Evolutionary conservation across 1,284 basidiomycete species (phyloP), one percentile per base, ranked within the genome.

Genomic region (Ceraceosorus bombacis): DNA sequence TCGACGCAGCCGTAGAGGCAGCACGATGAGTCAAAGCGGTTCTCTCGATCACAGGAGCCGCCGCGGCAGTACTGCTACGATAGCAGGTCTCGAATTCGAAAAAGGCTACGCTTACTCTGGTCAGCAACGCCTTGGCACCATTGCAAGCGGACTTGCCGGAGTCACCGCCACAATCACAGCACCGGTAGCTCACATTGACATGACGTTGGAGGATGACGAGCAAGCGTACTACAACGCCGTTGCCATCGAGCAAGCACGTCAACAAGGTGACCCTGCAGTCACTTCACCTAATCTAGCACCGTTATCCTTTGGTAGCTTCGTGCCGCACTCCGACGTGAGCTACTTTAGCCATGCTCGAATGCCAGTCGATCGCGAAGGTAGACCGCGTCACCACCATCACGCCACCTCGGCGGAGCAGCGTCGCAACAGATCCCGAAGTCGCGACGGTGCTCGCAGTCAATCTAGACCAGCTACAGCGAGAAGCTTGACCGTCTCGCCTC

Each of bases 201-300:
- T 60, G 40, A 27, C 6, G 39, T 17, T 58, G 13, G 53, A 59
- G 39, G 58, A 64, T 17, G 70, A 70, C 48, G 67, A 64, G 17
- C 49, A 58, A 15, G 55, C 61, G 6, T 67, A 71, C 27, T 43
- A 68, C 1, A 51, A 56, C 8, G 63, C 66, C 36, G 66, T 71
- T 4, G 64, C 63, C 46, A 56, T 71, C 48, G 71, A 73, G 54
- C 67, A 60, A 12, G 71, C 70, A 4, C 53, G 70, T n/a, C 70
- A 72, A 37, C 71, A 73, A 53, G 70, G 70, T 13, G 70, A 69
- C 17, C 67, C 65, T 2, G 61, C 56, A 36, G 65, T 66, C 0
- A 59, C 55, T 12, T 38, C 57, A 4, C 55, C 61, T 55, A 41
- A 36, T 17, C 12, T 37, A 41, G 36, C 50, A 9, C 13, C 12